Conservation (phyloP, 257 asterid genomes). For the Solanum piurae region DNA sequence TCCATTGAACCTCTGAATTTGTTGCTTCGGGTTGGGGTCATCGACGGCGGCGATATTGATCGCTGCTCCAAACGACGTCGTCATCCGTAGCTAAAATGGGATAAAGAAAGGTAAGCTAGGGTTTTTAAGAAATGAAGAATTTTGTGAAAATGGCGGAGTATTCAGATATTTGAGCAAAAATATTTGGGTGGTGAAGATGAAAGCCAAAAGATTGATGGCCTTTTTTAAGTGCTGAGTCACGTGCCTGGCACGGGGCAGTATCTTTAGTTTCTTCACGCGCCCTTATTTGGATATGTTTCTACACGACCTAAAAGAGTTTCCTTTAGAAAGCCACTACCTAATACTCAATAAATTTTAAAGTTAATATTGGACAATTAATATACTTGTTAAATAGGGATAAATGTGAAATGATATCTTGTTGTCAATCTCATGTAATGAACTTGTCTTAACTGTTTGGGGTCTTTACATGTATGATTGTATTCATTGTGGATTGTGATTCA, state of each 20-base stretch:
- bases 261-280: background rate
- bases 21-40: slow-evolving; percentile 2
- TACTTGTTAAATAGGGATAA: too few species aligned
- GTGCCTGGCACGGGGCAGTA: slow-evolving; percentile 12
- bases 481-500: too few species aligned
- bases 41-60: background rate
- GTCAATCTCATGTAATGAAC: too few species aligned
- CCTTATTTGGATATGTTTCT: background rate
- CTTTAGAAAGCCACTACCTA: too few species aligned
- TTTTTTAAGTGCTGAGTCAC: background rate
- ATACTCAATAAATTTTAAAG: too few species aligned
- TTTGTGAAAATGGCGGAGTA: background rate
- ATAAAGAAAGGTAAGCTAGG: background rate
- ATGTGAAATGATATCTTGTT: too few species aligned
- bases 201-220: background rate
- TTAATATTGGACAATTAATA: too few species aligned
- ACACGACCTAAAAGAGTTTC: background rate
- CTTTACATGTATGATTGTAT: too few species aligned
- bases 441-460: too few species aligned
- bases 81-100: slow-evolving; percentile 7
- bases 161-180: background rate
- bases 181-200: background rate
- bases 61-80: slow-evolving; percentile 29
- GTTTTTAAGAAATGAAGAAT: background rate
- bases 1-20: slow-evolving; percentile 18